phyloP scores from a whole-genome alignment of 2,329 filamentous ascomycete species.

The Penicillium sclerotiorum region DNA sequence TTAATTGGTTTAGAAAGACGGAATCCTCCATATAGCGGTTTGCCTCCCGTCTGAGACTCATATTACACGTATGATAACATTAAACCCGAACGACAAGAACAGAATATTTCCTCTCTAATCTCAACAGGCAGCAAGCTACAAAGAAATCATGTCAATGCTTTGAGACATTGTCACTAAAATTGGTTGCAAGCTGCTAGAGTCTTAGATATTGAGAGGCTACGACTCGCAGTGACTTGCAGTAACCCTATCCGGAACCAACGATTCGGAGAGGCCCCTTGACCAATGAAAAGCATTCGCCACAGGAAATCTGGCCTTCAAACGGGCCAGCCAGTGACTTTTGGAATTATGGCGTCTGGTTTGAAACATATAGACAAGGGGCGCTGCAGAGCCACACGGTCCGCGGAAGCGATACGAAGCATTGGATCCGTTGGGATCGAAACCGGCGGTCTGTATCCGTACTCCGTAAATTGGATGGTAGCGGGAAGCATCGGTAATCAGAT shows the following conservation, averaged over 20 bases:
- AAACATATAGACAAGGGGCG: conserved; percentile 3
- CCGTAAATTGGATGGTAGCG: not conserved
- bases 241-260: conserved; percentile 4
- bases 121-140: not conserved
- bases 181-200: not conserved
- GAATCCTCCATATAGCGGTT: not conserved
- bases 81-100: not conserved
- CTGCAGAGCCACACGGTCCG: not conserved
- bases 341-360: conserved; percentile 1
- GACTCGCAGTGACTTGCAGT: not conserved
- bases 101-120: not conserved
- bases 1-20: not conserved
- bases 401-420: not conserved
- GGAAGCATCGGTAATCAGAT: too few species aligned
- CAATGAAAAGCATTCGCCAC: not conserved
- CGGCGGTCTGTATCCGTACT: not conserved
- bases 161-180: conserved; percentile 17
- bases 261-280: conserved; percentile 2
- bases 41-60: not conserved
- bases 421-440: conserved; percentile 1
- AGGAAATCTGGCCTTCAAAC: not conserved
- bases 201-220: not conserved
- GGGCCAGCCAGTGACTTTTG: not conserved
- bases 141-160: conserved; percentile 8
- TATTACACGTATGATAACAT: not conserved